Percentiles rank a stretch among this genome's conserved stretches.
Evolutionary conservation across 1,139 yeast genomes (phyloP).

Genomic region (Sugiyamaella xylanicola): DNA sequence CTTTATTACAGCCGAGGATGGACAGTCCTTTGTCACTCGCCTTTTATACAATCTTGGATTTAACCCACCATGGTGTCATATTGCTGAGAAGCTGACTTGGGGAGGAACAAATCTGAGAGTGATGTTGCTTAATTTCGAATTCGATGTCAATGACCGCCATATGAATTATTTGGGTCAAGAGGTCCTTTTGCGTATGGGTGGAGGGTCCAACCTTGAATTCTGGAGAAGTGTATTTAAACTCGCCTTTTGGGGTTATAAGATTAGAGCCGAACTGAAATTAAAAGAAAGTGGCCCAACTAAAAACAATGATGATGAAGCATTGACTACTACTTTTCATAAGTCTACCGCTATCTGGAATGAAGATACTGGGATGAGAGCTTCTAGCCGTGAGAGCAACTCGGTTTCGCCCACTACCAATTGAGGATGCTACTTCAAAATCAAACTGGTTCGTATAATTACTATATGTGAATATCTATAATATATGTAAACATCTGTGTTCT

Average conservation of each 20-base stretch:
- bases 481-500: too few relatives aligned
- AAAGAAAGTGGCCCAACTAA: too few relatives aligned
- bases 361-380: too few relatives aligned
- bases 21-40: conserved; percentile 10
- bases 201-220: conserved; percentile 13
- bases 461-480: too few relatives aligned
- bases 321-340: too few relatives aligned
- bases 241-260: conserved; percentile 9
- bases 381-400: too few relatives aligned
- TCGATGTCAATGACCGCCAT: conserved; percentile 7
- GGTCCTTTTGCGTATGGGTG: conserved; percentile 11
- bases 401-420: too few relatives aligned
- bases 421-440: too few relatives aligned
- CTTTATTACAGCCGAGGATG: conserved; percentile 12
- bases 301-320: too few relatives aligned
- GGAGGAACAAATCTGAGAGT: conserved; percentile 10
- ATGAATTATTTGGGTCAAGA: conserved; percentile 11
- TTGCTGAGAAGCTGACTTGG: conserved; percentile 13
- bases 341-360: too few relatives aligned
- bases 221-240: conserved; percentile 13
- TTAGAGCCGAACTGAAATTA: not conserved
- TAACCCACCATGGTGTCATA: conserved; percentile 14
- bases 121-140: conserved; percentile 4
- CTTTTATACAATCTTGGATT: conserved; percentile 5
- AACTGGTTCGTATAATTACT: too few relatives aligned